Evolutionary conservation across 1,284 basidiomycete species (phyloP), one percentile per base, ranked within the genome.

Genomic region (Ceratobasidium sp.): DNA sequence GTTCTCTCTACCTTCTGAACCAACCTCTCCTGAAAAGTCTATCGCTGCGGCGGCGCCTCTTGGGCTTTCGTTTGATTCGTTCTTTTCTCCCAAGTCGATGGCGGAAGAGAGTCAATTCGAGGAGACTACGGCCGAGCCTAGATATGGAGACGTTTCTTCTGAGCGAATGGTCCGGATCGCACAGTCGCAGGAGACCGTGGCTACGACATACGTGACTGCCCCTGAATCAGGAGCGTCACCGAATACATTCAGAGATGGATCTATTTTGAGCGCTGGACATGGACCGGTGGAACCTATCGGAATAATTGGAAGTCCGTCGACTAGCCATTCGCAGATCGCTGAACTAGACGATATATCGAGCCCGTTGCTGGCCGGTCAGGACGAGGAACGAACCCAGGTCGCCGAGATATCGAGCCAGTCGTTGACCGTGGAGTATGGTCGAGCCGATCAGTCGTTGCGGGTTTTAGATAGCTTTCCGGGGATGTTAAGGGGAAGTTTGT

Each of bases 311-410:
- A 74, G 71, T 38, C 71, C 71, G 17, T 64, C 61, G 2, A 74
- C 71, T 3, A 28, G 40, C 42, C 71, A 74, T 48, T 74, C 71
- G 12, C 59, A 74, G 61, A 74, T 74, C 40, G 71, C 48, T 7
- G 71, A 74, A 38, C 23, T 74, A 26, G 71, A 74, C 28, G 61
- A 74, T 23, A 65, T 74, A n/a, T 62, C 71, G 33, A 74, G 59
- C 38, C 61, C 59, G 20, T 33, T 46, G 4, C 54, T 65, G 46
- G 26, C 28, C 6, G 48, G 33, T 7, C 44, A 26, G 28, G 65
- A 67, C 13, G 46, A n/a, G 23, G 46, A 52, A 15, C n/a, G 50
- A n/a, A 42, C 20, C 6, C 17, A 26, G 33, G 15, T 54, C 4
- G 38, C 42, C 9, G 50, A 59, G 48, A 40, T 3, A 13, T 73